These are phyloP conservation scores for Wickerhamiella qilinensis DNA, from an alignment of 805 yeast genomes.

Conservation along the genomic window DNA sequence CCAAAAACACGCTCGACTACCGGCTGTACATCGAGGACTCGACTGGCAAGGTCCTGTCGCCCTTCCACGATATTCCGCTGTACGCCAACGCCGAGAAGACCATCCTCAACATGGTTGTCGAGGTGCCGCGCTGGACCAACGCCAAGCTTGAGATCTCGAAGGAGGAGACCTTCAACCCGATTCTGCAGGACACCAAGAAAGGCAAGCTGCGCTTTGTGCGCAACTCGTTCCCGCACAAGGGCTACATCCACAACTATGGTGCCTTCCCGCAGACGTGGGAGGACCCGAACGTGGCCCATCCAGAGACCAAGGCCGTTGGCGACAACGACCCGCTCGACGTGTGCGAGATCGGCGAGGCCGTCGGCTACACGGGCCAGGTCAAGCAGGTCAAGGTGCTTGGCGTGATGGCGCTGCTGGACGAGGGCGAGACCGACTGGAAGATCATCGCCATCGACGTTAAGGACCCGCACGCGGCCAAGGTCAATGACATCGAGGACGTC, in stretches of 20 bases:
- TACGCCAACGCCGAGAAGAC: constrained; percentile 89
- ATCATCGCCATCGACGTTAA: constrained; percentile 73
- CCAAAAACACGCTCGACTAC: constrained; percentile 89
- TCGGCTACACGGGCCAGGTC: constrained; percentile 50
- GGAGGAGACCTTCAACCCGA: constrained; percentile 75
- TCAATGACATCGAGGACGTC: constrained; percentile 84
- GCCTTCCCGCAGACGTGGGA: constrained; percentile 99
- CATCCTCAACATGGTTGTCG: constrained; percentile 80
- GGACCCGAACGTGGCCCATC: constrained; percentile 50
- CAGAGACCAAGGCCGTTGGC: constrained; percentile 42
- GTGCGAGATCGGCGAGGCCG: constrained; percentile 64
- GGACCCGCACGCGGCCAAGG: constrained; percentile 78
- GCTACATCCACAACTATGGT: constrained; percentile 96
- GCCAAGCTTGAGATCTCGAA: constrained; percentile 92
- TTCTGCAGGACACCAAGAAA: constrained; percentile 92
- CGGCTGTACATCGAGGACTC: constrained; percentile 70
- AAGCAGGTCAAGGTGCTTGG: constrained; percentile 87
- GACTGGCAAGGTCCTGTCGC: constrained; percentile 74
- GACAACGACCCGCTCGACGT: constrained; percentile 95
- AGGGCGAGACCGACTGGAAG: constrained; percentile 97
- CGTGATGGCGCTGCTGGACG: constrained; percentile 87
- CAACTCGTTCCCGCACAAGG: constrained; percentile 97
- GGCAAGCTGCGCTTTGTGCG: constrained; percentile 91
- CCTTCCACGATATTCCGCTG: constrained; percentile 88
- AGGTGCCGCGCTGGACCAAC: constrained; percentile 97